Evolutionary conservation across 2,329 filamentous ascomycete species (phyloP).

Genomic region (Apiospora hydei): DNA sequence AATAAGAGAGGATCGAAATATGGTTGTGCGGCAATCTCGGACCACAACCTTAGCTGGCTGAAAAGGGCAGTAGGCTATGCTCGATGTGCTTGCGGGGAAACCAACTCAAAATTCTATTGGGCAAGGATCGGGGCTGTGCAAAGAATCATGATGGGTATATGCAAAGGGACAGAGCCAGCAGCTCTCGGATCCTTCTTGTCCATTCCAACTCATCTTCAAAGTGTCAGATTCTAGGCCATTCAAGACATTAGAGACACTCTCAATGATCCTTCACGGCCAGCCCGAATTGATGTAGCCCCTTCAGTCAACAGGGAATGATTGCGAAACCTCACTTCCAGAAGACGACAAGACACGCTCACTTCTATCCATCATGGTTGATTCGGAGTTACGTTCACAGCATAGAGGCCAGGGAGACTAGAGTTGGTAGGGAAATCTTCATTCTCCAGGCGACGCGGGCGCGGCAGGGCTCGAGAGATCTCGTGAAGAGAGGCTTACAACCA

Average conservation of each 20-base stretch:
- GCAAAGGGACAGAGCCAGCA: not conserved
- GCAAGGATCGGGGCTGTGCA: constrained; percentile 10
- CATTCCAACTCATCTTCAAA: not conserved
- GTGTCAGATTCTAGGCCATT: not conserved
- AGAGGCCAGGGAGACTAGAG: not conserved
- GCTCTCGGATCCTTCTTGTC: not conserved
- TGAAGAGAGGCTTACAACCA: constrained; percentile 23
- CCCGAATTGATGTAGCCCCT: not conserved
- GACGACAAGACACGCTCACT: not conserved
- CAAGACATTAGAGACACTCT: not conserved
- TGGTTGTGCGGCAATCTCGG: not conserved
- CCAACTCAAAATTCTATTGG: constrained; percentile 18
- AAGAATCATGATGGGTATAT: constrained; percentile 19
- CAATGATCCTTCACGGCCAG: not conserved
- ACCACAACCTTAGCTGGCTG: constrained; percentile 6
- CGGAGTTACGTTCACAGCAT: not conserved
- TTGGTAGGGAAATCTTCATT: constrained; percentile 23
- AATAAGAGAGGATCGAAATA: not conserved
- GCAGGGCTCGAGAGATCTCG: constrained; percentile 25
- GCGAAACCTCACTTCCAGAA: no score
- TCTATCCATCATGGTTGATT: not conserved
- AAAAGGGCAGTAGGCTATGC: constrained; percentile 9
- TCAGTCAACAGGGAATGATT: not conserved
- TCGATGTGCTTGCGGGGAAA: constrained; percentile 13
- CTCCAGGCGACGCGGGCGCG: constrained; percentile 20